Base-by-base conservation (phyloP, 305 asterid genomes). In the Plantago coronopus region DNA sequence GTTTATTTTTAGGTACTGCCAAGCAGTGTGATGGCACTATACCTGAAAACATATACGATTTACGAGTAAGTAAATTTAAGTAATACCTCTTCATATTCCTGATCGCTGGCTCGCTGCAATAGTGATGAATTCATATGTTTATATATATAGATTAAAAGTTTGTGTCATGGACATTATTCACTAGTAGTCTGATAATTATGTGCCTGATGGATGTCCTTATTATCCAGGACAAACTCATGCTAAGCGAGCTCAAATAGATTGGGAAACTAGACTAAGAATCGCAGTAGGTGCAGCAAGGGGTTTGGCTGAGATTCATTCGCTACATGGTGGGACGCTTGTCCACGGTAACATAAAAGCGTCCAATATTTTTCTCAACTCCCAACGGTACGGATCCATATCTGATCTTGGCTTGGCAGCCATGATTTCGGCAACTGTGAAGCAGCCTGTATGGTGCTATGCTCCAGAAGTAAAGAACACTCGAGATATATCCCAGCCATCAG, bases 241-340 rank as follows among this genome's bases (percentile, higher is more conserved):
- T 27, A 8, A 25, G 2, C 29, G 29, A 25, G 29, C 34, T 18
- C 75, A 79, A 14, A 54, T 85, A 17, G 88, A 85, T 66, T 85
- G 91, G 91, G 91, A 79, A 57, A 67, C 78, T 5, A 78, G 95
- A 7, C 63, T 85, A 42, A 64, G 69, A 57, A 81, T 85, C 7
- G 86, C 84, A 7, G 66, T 65, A 1, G 94, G 94, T n/a, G 79
- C 78, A 47, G 88, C 91, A 12, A 66, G 75, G 40, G 94, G 94
- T 25, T n/a, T n/a, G 57, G 61, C 79, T 19, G 59, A 58, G 51
- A 58, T 75, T 60, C 79, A 75, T 25, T n/a, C 43, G 16, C 67
- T 46, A 12, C 27, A 59, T 18, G 49, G 54, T 15, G 57, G 59
- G 54, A 64, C 54, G 47, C 64, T 70, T 58, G 67, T 62, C 55